Evolutionary conservation across 768 basidiomycete species (phyloP), one percentile per base, ranked within the genome.

Genomic region (Rhodotorula graminis): DNA sequence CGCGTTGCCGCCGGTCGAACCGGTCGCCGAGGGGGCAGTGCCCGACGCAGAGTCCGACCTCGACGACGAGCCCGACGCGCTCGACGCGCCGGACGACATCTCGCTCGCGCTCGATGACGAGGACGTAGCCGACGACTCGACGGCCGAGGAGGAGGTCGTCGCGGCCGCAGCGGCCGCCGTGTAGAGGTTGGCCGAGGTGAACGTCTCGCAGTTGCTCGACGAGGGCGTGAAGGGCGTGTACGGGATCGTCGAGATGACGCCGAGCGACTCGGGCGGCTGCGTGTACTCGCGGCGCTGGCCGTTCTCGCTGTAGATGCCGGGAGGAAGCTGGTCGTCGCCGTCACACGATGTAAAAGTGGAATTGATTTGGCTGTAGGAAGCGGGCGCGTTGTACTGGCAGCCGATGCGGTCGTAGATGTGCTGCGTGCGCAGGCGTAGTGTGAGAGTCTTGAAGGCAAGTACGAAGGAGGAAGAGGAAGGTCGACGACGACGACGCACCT

Each of bases 321-420:
- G 86, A 64, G 83, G 84, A 25, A 84, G 83, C 82, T 88, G 87
- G 78, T 86, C 82, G n/a, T 90, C 88, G 33, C 87, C 86, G 16
- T 85, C 78, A 82, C 91, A 92, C 15, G 84, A 81, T 69, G 87
- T 86, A 81, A 90, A 92, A 0, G 83, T 82, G 42, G 84, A 85
- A 58, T 87, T 73, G 71, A 78, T 73, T 10, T 37, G 82, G 61
- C 84, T 79, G 49, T 88, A 88, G 47, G 82, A 80, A 80, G 85
- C 87, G 25, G 90, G 90, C 27, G 85, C 88, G 79, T 91, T 92
- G 83, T 87, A 91, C 5, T 72, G 77, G 76, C 89, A 88, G 18
- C 91, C 91, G 63, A 90, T 87, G 69, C 88, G 88, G 70, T 76
- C 78, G 70, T 83, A 88, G 71, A 87, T 85, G 84, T 92, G 88